Evolutionary conservation across 2,329 filamentous ascomycete species (phyloP), one percentile per base, ranked within the genome.

Genomic region (Claviceps lovelessii): DNA sequence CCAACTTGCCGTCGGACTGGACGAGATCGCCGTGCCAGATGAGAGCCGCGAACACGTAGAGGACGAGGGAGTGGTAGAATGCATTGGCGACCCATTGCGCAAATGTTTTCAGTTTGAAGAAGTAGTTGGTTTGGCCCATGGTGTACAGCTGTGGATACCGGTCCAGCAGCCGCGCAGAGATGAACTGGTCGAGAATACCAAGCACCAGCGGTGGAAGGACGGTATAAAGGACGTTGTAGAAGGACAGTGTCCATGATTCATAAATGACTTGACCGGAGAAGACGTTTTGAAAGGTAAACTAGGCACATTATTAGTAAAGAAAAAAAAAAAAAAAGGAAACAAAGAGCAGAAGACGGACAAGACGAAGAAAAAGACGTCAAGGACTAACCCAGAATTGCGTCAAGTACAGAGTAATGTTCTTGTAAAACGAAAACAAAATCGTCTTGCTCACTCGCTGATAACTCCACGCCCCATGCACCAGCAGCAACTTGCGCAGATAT

Each of bases 161-260:
- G 70, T 98, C 93, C 13, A 98, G 78, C 28, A 98, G 76, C 29
- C 93, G 84, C 7, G 94, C 93, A 46, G 90, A 95, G 65, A 98
- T 90, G 71, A 94, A 97, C 67, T 98, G 94, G 68, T 98, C 94
- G 60, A 96, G 88, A 59, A 98, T 95, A 62, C 93, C 93, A 65
- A 98, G 85, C 1, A 89, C 91, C 57, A 98, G 85, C 1, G 93
- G 93, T 17, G 93, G 93, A 19, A 96, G 76, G 23, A 95, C 86
- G 0, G 93, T 98, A 74, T 95, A 98, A 68, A 98, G 86, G 68
- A 98, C 90, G 75, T 98, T 98, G 78, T 96, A 98, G 73, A 97
- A 95, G 8, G 91, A 95, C n/a, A 98, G 76, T 0, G 90, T 96
- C 94, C 94, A 98, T 10, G 93, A 97, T 72, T 98, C 93, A 78